Conservation (phyloP, 495 filamentous ascomycete genomes). For the Pseudomonodictys pantanalensis region DNA sequence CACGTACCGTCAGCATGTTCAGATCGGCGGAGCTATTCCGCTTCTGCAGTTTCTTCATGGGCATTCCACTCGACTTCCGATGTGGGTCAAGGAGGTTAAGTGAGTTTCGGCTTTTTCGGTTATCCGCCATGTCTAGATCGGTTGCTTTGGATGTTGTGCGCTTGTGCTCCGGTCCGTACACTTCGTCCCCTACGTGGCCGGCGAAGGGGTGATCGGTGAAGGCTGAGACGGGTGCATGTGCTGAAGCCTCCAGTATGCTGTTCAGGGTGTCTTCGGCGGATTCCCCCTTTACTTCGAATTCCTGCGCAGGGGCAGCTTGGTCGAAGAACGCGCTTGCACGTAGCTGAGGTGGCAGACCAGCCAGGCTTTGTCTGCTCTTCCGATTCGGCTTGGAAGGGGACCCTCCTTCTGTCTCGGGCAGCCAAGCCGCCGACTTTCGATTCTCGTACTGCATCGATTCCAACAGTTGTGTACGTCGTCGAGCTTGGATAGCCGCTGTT, state of each 20-base stretch:
- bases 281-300: conserved; percentile 68
- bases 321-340: conserved; percentile 91
- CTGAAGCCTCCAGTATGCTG: conserved; percentile 91
- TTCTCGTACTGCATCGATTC: conserved; percentile 44
- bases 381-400: conserved; percentile 1
- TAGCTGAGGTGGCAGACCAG: conserved; percentile 76
- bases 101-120: conserved; percentile 32
- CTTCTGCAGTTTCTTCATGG: conserved; percentile 37
- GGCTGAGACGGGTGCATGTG: conserved; percentile 83
- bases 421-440: conserved; percentile 49
- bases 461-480: conserved; percentile 58
- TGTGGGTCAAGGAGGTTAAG: conserved; percentile 32
- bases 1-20: conserved; percentile 28
- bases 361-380: conserved; percentile 41
- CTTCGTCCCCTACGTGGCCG: conserved; percentile 50
- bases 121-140: conserved; percentile 23
- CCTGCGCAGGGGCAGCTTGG: conserved; percentile 55
- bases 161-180: conserved; percentile 37
- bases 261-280: conserved; percentile 89
- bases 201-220: conserved; percentile 91
- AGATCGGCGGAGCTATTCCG: conserved; percentile 37
- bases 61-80: conserved; percentile 34
- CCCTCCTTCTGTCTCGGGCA: conserved; percentile 37
- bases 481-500: conserved; percentile 57
- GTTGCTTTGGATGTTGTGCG: conserved; percentile 13